Percentiles rank a stretch among this genome's conserved stretches.
phyloP scores from a whole-genome alignment of 306 rosid species.

The Quercus alba region DNA sequence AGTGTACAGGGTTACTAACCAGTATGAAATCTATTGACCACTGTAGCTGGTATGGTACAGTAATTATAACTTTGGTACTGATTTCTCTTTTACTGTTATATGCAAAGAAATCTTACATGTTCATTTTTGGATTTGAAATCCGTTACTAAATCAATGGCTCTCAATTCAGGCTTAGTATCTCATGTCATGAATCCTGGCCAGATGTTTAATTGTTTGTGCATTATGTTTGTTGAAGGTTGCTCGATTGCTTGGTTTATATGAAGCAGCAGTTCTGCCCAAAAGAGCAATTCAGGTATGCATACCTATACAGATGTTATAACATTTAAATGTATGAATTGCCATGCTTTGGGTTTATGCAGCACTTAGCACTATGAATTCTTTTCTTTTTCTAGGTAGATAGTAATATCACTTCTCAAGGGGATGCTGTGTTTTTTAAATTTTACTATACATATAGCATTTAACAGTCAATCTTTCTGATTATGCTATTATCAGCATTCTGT shows the following conservation, averaged over 20 bases:
- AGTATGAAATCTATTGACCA: too few relatives aligned
- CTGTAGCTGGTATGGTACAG: too few relatives aligned
- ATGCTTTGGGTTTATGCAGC: neutral
- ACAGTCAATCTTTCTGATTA: neutral
- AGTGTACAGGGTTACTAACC: too few relatives aligned
- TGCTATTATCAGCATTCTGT: too few relatives aligned
- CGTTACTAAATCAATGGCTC: slow-evolving; percentile 7
- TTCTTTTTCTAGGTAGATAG: neutral
- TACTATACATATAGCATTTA: neutral
- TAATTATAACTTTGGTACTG: too few relatives aligned
- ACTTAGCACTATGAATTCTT: neutral
- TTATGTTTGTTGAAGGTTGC: slow-evolving; percentile 64
- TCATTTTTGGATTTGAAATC: neutral
- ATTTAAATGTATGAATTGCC: neutral
- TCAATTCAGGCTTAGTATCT: neutral
- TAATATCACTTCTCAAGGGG: neutral
- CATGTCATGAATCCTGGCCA: neutral
- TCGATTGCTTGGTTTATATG: slow-evolving; percentile 69
- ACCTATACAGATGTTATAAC: neutral
- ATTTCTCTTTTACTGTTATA: too few relatives aligned
- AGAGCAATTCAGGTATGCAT: slow-evolving; percentile 87
- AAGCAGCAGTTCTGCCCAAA: slow-evolving; percentile 90
- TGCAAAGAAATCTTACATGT: neutral
- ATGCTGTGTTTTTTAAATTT: neutral
- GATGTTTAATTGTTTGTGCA: slow-evolving; percentile 18